Base-by-base conservation (phyloP, 305 asterid species). In the Fraxinus baroniana region DNA sequence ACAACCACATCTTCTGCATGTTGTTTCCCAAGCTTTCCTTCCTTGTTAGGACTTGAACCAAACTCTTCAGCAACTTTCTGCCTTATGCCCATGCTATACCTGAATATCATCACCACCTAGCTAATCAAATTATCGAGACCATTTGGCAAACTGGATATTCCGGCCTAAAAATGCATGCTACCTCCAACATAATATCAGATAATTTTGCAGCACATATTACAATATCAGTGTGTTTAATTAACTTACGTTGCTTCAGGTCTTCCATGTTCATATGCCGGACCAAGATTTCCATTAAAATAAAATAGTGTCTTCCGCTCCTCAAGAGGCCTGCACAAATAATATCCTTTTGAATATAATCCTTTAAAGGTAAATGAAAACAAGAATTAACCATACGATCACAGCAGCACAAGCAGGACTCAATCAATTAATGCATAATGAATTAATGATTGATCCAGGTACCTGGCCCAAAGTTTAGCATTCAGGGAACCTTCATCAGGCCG, bases 51-150 rank as follows among this genome's bases (percentile, higher is more conserved):
- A 86, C 86, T 88, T 12, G 99, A 96, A 73, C 98, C 99, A 71
- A 92, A 96, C 90, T 96, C 98, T 84, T 88, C 91, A 0, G 93
- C 98, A 83, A 96, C 93, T 88, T 93, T 96, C 88, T 96, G 99
- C 88, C 99, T 92, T 87, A 96, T 94, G 83, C 99, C 99, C 98
- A 96, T 96, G 93, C 99, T 96, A 89, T 96, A 96, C 87, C 99
- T 96, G 91, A 78, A 92, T 57, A 71, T 70, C 70, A 76, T 70
- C 78, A 74, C 78, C 84, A 32, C 64, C 70, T 72, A 57, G 39
- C 22, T 81, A 73, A 66, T 83, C 78, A 71, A 74, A 73, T 33
- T 46, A 26, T 26, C 30, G 44, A 28, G 41, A 33, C 20, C 22
- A 4, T 37, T 76, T 35, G 36, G 44, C 70, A n/a, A 85, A 77